Evolutionary conservation across 768 basidiomycete species (phyloP).

Genomic region (Phanerodontia chrysosporium): DNA sequence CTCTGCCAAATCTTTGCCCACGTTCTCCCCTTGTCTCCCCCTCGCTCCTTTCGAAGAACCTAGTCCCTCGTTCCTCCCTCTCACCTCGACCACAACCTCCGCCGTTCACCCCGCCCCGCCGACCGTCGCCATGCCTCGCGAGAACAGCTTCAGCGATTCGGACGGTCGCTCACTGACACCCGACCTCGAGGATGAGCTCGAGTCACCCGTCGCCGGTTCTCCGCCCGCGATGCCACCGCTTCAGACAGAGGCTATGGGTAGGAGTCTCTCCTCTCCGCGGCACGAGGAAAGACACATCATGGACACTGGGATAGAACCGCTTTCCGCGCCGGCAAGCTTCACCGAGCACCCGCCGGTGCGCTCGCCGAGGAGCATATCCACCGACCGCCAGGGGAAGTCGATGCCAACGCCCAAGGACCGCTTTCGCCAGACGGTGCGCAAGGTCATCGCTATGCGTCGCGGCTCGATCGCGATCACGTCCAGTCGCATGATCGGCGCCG

Average conservation of each 20-base stretch:
- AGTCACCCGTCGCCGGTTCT: conserved; percentile 17
- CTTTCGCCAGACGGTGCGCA: conserved; percentile 53
- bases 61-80: not conserved
- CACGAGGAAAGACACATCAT: not conserved
- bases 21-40: not conserved
- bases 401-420: conserved; percentile 42
- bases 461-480: conserved; percentile 38
- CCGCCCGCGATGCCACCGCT: conserved; percentile 7
- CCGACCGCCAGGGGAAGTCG: conserved; percentile 3
- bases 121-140: conserved; percentile 46
- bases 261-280: not conserved
- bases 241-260: not conserved
- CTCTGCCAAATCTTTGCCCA: no score
- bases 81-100: not conserved
- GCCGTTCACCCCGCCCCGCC: no score
- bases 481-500: conserved; percentile 47
- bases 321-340: conserved; percentile 7
- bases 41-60: not conserved
- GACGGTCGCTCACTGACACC: conserved; percentile 64
- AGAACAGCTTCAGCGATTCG: conserved; percentile 65
- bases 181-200: conserved; percentile 44
- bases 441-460: conserved; percentile 59
- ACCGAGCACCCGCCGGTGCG: not conserved
- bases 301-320: not conserved
- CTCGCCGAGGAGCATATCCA: not conserved